Conservation (phyloP, 257 asterid genomes). For the Ilex aquifolium region DNA sequence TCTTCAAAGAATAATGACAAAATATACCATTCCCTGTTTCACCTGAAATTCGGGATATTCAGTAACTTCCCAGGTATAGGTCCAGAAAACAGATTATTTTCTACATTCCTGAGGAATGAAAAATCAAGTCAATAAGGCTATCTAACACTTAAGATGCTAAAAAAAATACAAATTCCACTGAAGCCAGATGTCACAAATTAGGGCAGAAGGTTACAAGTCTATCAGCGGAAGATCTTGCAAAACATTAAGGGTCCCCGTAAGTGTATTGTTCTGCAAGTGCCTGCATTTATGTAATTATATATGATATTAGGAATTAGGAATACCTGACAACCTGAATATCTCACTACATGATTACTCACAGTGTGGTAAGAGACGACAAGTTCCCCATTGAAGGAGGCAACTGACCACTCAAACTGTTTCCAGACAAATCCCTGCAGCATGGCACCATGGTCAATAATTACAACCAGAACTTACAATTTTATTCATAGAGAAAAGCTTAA, state of each 20-base stretch:
- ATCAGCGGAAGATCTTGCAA: conserved; percentile 67
- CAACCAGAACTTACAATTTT: neutral
- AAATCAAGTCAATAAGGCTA: conserved; percentile 6
- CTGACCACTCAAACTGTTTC: conserved; percentile 56
- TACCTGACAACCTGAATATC: too few species aligned
- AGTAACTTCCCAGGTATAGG: conserved; percentile 71
- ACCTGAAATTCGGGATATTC: conserved; percentile 80
- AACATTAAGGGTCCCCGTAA: conserved; percentile 75
- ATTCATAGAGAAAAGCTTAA: conserved; percentile 1
- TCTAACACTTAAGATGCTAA: neutral
- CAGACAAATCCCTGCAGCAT: conserved; percentile 68
- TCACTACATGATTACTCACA: conserved; percentile 45
- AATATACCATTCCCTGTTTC: neutral
- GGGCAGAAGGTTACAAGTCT: conserved; percentile 54
- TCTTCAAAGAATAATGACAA: too few species aligned
- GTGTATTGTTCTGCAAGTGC: conserved; percentile 84
- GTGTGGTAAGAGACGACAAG: conserved; percentile 49
- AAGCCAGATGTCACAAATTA: neutral
- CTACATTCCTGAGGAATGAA: conserved; percentile 53
- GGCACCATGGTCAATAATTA: conserved; percentile 1
- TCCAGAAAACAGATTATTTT: conserved; percentile 87
- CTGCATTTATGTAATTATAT: conserved; percentile 26
- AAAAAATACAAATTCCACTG: neutral
- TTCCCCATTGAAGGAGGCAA: conserved; percentile 80
- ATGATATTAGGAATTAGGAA: neutral